Evolutionary conservation across 139 green algal species (phyloP).

Genomic region (Chlamydomonas sp.): DNA sequence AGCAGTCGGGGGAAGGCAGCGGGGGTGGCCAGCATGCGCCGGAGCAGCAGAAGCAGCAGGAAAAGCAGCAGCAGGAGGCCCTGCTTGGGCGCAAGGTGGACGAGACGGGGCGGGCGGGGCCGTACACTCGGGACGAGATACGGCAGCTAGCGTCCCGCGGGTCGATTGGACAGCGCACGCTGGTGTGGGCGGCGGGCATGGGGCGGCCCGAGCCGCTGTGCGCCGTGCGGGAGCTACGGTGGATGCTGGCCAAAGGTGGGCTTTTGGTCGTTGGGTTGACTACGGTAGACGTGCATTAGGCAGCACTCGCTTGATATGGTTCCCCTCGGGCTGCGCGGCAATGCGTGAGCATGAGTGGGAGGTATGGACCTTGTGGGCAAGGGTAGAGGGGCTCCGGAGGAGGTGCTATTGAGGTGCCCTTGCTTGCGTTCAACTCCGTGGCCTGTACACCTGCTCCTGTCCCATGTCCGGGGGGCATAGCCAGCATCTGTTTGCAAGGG

Average conservation of each 20-base stretch:
- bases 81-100: slow-evolving; percentile 21
- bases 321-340: too few species aligned
- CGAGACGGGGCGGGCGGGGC: slow-evolving; percentile 63
- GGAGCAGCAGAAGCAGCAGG: not conserved
- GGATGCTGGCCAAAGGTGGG: slow-evolving; percentile 65
- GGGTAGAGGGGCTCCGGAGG: too few species aligned
- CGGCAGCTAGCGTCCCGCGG: slow-evolving; percentile 59
- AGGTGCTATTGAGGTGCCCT: too few species aligned
- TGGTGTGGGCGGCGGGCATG: slow-evolving; percentile 61
- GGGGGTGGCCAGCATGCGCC: not conserved
- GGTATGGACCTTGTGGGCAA: too few species aligned
- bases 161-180: slow-evolving; percentile 39
- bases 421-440: too few species aligned
- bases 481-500: too few species aligned
- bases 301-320: too few species aligned
- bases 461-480: not conserved
- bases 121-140: slow-evolving; percentile 80
- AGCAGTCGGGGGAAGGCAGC: not conserved
- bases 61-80: not conserved
- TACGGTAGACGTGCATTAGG: too few species aligned
- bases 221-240: slow-evolving; percentile 84
- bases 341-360: too few species aligned
- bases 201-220: slow-evolving; percentile 53
- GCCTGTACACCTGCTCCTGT: too few species aligned
- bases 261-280: too few species aligned